phyloP scores from a whole-genome alignment of 257 asterid genomes.

The Salvia miltiorrhiza region DNA sequence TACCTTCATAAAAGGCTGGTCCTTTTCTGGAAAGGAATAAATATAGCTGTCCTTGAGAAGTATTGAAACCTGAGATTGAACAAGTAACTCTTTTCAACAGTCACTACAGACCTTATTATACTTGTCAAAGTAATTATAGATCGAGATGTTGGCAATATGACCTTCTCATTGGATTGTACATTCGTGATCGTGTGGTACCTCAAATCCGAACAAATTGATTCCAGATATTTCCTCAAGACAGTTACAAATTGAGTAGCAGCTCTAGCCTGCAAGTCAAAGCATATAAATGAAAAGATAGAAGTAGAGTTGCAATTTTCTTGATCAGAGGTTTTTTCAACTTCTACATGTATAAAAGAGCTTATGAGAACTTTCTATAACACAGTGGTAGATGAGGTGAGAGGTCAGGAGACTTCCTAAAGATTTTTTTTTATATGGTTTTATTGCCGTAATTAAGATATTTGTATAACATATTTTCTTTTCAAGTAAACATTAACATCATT shows the following conservation, averaged over 20 bases:
- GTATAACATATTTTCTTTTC: too few relatives aligned
- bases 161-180: constrained; percentile 84
- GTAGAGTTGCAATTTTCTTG: background rate
- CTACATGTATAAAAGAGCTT: background rate
- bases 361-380: background rate
- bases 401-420: too few relatives aligned
- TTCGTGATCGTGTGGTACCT: constrained; percentile 80
- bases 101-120: background rate
- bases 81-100: constrained; percentile 18
- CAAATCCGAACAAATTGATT: constrained; percentile 76
- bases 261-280: constrained; percentile 51
- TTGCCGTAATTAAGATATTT: too few relatives aligned
- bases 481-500: too few relatives aligned
- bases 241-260: constrained; percentile 65
- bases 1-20: constrained; percentile 80
- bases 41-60: constrained; percentile 85
- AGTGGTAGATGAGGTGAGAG: too few relatives aligned
- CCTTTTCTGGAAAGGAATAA: constrained; percentile 62
- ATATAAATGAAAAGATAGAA: background rate
- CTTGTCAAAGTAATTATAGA: background rate
- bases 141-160: constrained; percentile 24
- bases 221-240: constrained; percentile 60
- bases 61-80: constrained; percentile 65
- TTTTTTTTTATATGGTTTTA: too few relatives aligned
- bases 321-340: background rate